These are phyloP conservation scores for Clitopilus hobsonii DNA, from an alignment of 768 basidiomycete species.

Conservation along the genomic window DNA sequence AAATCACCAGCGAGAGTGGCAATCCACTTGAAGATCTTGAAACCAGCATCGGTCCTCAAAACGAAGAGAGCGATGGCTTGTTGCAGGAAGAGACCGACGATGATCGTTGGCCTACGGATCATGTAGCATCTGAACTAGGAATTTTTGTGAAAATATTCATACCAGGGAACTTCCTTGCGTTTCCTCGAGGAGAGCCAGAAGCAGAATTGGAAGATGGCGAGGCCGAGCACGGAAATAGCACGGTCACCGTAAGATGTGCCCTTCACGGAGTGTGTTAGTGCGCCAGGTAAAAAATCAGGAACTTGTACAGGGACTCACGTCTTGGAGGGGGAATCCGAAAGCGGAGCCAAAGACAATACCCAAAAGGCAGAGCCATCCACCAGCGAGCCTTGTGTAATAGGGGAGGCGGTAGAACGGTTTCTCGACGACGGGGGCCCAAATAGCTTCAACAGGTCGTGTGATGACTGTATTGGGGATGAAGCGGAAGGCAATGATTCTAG, in stretches of 20 bases:
- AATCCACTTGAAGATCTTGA: constrained; percentile 79
- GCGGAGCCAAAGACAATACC: constrained; percentile 82
- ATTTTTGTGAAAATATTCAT: constrained; percentile 14
- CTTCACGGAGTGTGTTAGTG: constrained; percentile 14
- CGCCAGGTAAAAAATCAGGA: neutral
- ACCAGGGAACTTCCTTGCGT: constrained; percentile 70
- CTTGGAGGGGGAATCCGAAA: constrained; percentile 68
- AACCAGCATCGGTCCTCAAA: constrained; percentile 79
- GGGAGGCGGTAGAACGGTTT: constrained; percentile 62
- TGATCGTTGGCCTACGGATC: constrained; percentile 67
- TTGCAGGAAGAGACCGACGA: constrained; percentile 82
- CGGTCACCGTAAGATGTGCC: constrained; percentile 70
- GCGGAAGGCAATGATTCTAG: constrained; percentile 76
- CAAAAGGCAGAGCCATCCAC: constrained; percentile 77
- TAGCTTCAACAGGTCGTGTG: constrained; percentile 61
- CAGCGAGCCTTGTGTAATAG: constrained; percentile 44
- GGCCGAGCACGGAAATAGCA: constrained; percentile 76
- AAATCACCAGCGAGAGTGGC: constrained; percentile 80
- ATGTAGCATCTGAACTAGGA: constrained; percentile 1
- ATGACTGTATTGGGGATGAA: constrained; percentile 72
- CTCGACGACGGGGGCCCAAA: constrained; percentile 66
- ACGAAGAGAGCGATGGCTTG: constrained; percentile 88
- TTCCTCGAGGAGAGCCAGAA: constrained; percentile 68
- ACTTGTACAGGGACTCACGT: constrained; percentile 29
- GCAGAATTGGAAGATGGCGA: constrained; percentile 72